phyloP scores from a whole-genome alignment of 176 grass and related monocot genomes.

The Melocanna baccifera region DNA sequence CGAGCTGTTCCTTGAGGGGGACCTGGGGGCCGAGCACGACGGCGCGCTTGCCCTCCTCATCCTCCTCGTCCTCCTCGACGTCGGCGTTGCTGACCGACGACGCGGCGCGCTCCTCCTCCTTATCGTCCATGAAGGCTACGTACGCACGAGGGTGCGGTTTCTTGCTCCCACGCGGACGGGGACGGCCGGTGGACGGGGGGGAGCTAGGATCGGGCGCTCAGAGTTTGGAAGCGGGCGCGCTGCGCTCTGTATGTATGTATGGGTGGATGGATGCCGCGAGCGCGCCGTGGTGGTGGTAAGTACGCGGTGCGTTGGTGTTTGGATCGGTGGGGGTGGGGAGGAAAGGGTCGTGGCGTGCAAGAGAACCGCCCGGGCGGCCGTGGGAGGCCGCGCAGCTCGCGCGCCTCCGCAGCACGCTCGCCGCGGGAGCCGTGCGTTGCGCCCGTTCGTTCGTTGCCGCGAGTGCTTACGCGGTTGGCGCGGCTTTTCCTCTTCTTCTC shows the following conservation, averaged over 20 bases:
- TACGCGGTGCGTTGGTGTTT: neutral
- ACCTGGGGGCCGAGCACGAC: conserved; percentile 65
- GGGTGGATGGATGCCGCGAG: neutral
- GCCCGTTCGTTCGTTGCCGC: neutral
- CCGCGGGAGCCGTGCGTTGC: neutral
- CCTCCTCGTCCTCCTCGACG: conserved; percentile 52
- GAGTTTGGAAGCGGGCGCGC: neutral
- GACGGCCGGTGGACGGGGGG: neutral
- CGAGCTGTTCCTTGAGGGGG: conserved; percentile 84
- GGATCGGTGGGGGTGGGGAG: neutral
- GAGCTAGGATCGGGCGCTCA: neutral
- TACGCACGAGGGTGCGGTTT: neutral
- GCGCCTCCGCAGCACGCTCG: neutral
- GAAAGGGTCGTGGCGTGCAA: conserved; percentile 17
- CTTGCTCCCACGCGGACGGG: neutral
- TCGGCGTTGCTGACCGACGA: conserved; percentile 20
- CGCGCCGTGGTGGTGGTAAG: neutral
- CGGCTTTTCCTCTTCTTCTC: neutral
- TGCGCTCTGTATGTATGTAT: neutral
- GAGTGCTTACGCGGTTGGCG: neutral
- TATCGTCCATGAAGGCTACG: conserved; percentile 34
- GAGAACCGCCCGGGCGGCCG: neutral
- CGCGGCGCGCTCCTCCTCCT: conserved; percentile 14
- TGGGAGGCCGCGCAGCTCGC: neutral
- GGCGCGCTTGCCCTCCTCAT: conserved; percentile 56